Percentiles rank a stretch among this genome's conserved stretches.
Conservation (phyloP, 2,329 filamentous ascomycete genomes). For the Magnaporthales sp. region DNA sequence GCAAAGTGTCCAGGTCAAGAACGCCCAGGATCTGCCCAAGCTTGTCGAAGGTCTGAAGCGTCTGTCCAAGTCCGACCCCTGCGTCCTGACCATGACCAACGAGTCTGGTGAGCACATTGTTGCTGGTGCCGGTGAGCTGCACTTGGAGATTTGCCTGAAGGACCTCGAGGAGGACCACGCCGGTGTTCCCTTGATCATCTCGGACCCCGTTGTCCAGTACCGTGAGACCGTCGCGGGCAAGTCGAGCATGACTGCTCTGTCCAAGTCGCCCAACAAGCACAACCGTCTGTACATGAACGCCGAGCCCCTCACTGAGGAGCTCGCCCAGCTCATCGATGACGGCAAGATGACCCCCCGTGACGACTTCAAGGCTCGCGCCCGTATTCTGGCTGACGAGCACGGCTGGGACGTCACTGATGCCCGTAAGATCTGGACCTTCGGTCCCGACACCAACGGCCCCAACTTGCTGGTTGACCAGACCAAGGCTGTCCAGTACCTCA, state of each 20-base stretch:
- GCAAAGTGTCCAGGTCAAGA: slow-evolving; percentile 99
- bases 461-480: slow-evolving; percentile 99
- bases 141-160: slow-evolving; percentile 99
- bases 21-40: slow-evolving; percentile 99
- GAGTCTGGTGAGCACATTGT: slow-evolving; percentile 98
- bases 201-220: slow-evolving; percentile 97
- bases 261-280: slow-evolving; percentile 99
- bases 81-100: slow-evolving; percentile 82
- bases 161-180: slow-evolving; percentile 99
- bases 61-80: slow-evolving; percentile 99
- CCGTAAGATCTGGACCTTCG: slow-evolving; percentile 99
- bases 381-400: slow-evolving; percentile 90
- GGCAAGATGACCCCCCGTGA: slow-evolving; percentile 94
- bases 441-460: slow-evolving; percentile 93
- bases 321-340: slow-evolving; percentile 78
- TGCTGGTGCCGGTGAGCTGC: slow-evolving; percentile 97
- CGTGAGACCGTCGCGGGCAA: slow-evolving; percentile 83
- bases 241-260: slow-evolving; percentile 93
- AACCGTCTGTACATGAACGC: slow-evolving; percentile 98
- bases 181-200: slow-evolving; percentile 94
- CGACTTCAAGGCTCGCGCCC: slow-evolving; percentile 97
- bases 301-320: slow-evolving; percentile 84
- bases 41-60: slow-evolving; percentile 99
- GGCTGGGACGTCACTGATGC: slow-evolving; percentile 99
- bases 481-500: slow-evolving; percentile 99